Evolutionary conservation across 2,329 filamentous ascomycete genomes (phyloP), one percentile per base, ranked within the genome.

Genomic region (Xylaria sp.): DNA sequence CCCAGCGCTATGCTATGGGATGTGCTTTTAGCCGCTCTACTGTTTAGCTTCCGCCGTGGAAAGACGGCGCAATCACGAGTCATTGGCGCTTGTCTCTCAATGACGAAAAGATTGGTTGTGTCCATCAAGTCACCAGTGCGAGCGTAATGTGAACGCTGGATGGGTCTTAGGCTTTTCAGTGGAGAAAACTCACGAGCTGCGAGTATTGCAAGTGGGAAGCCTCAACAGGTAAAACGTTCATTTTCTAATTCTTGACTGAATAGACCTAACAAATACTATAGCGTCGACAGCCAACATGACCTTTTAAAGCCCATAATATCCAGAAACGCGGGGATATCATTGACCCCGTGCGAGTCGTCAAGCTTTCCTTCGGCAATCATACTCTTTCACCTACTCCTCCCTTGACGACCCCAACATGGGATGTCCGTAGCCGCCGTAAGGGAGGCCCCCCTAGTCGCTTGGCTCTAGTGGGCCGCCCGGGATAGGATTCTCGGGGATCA

Each of bases 401-500:
- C n/a, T 55, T 32, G 32, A 62, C 25, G 5, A 10, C 29, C 8
- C 21, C 16, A 29, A 37, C 29, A 37, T 35, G 18, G 47, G 48
- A 64, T 18, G 44, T 21, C 44, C n/a, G 18, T 47, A 32, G 55
- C 29, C 42, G 25, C 29, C 42, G 25, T 23, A 10, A 50, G 35
- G 40, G 21, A 1, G n/a, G n/a, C n/a, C n/a, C 12, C 27, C 40
- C 62, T 50, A 69, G 55, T 51, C 61, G 59, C 69, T 69, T 25
- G 65, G 69, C 51, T 62, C 59, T 12, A 71, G 29, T 23, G 66
- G 69, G 57, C 66, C 69, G 21, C 57, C 67, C 12, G 68, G 65
- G 18, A 63, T 48, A 9, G 75, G 72, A 1, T 74, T 74, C n/a
- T 79, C 80, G 25, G 78, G 77, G 10, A 75, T 37, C 2, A 69